Percentiles rank a stretch among this genome's conserved stretches.
Evolutionary conservation across 2,329 filamentous ascomycete species (phyloP).

Genomic region (Pyrenophora teres): DNA sequence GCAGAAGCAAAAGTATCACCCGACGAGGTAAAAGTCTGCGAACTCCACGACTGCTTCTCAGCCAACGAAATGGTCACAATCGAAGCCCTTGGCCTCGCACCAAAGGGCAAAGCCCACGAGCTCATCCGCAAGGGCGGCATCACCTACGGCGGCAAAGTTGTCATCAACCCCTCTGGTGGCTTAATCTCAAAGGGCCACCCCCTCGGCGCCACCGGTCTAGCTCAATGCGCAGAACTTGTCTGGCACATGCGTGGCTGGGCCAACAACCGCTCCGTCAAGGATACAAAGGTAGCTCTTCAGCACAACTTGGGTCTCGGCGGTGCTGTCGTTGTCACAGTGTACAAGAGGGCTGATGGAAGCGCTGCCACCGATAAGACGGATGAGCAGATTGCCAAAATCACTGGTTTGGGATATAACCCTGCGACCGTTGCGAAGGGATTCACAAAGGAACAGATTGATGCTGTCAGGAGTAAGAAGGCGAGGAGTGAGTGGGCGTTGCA

Average conservation of each 20-base stretch:
- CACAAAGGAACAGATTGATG: constrained; percentile 73
- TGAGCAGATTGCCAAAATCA: constrained; percentile 67
- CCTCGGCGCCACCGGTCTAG: constrained; percentile 89
- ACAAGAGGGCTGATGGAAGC: constrained; percentile 79
- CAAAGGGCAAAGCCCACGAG: constrained; percentile 85
- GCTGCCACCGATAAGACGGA: constrained; percentile 64
- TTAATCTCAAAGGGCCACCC: constrained; percentile 97
- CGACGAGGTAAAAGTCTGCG: constrained; percentile 78
- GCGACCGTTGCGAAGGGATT: constrained; percentile 89
- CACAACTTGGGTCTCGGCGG: constrained; percentile 94
- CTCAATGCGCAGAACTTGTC: constrained; percentile 91
- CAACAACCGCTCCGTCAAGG: constrained; percentile 76
- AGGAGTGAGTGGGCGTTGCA: constrained; percentile 74
- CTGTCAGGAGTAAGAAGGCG: constrained; percentile 70
- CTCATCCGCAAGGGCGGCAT: constrained; percentile 86
- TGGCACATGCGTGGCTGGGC: constrained; percentile 98
- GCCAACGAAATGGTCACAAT: constrained; percentile 92
- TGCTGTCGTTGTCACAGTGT: constrained; percentile 87
- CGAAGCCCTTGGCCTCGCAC: constrained; percentile 79
- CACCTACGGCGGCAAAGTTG: constrained; percentile 80
- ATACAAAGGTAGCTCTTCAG: constrained; percentile 77
- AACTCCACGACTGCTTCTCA: constrained; percentile 96
- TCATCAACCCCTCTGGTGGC: constrained; percentile 92
- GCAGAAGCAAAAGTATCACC: constrained; percentile 71
- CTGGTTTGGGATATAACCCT: constrained; percentile 84